These are phyloP conservation scores for Candida montana DNA, from an alignment of 805 yeast genomes.

Conservation along the genomic window DNA sequence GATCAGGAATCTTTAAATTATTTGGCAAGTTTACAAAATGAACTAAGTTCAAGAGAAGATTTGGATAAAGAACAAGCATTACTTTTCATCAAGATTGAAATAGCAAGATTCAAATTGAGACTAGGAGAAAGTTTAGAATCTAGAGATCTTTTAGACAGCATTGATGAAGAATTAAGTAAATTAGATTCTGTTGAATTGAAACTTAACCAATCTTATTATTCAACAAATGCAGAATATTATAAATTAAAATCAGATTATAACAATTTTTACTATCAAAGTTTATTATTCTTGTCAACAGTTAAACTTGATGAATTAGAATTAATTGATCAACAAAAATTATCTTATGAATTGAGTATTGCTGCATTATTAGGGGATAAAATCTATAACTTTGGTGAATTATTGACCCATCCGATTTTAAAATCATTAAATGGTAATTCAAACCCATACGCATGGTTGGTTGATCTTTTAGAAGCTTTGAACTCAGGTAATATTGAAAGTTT, in stretches of 20 bases:
- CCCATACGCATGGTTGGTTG: constrained; percentile 63
- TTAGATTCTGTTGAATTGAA: constrained; percentile 52
- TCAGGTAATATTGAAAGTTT: constrained; percentile 71
- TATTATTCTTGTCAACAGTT: constrained; percentile 77
- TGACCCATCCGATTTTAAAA: constrained; percentile 69
- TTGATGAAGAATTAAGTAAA: constrained; percentile 52
- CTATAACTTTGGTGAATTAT: constrained; percentile 92
- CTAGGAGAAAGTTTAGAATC: constrained; percentile 54
- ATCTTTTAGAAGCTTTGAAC: constrained; percentile 65
- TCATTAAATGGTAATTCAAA: constrained; percentile 42
- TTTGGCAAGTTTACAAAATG: constrained; percentile 39
- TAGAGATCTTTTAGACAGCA: constrained; percentile 59
- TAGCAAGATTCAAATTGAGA: constrained; percentile 63
- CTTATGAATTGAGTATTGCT: constrained; percentile 74
- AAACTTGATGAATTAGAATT: constrained; percentile 36
- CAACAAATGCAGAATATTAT: constrained; percentile 71
- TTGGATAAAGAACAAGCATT: constrained; percentile 48
- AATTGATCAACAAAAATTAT: constrained; percentile 43
- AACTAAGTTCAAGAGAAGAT: constrained; percentile 36
- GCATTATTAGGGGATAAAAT: constrained; percentile 89
- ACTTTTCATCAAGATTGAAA: constrained; percentile 59
- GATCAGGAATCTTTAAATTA: constrained; percentile 45
- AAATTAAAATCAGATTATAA: constrained; percentile 76
- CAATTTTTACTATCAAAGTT: constrained; percentile 70
- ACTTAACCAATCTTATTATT: constrained; percentile 78